A percentile compares a stretch with the other conserved stretches of the same genome.
Evolutionary conservation across 306 rosid genomes (phyloP).

Genomic region (Glycine latifolia): DNA sequence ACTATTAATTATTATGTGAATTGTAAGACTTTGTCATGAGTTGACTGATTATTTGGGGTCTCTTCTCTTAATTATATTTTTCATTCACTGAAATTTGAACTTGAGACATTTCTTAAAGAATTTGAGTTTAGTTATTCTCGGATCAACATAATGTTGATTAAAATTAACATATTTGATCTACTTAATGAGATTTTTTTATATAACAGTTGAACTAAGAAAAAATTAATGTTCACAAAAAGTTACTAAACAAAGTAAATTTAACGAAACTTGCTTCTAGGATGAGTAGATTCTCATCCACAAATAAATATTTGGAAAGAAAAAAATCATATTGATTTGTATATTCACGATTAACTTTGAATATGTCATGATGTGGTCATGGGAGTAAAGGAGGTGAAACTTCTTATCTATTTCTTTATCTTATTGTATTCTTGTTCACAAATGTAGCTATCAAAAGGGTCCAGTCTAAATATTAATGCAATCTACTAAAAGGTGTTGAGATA

Average conservation of each 20-base stretch:
- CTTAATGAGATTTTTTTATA: not conserved
- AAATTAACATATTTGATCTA: not conserved
- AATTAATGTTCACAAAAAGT: not conserved
- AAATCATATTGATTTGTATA: not conserved
- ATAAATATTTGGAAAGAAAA: not conserved
- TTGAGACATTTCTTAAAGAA: too few species aligned
- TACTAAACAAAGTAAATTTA: not conserved
- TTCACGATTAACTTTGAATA: conserved; percentile 8
- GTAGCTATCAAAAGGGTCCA: conserved; percentile 53
- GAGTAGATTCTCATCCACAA: not conserved
- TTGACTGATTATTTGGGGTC: too few species aligned
- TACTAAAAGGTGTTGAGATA: not conserved
- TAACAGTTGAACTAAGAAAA: too few species aligned
- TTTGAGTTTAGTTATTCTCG: too few species aligned
- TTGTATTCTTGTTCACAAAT: conserved; percentile 46
- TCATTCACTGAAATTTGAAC: too few species aligned
- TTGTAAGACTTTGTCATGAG: not conserved
- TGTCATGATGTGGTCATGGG: not conserved
- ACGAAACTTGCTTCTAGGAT: not conserved
- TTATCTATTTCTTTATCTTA: conserved; percentile 54
- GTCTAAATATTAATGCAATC: conserved; percentile 24
- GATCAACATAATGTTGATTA: too few species aligned
- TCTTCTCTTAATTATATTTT: too few species aligned
- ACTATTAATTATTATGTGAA: not conserved
- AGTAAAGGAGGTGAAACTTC: conserved; percentile 31